Conservation (phyloP, 1,139 yeast species). For the Suzukiozyma palmioleophila region DNA sequence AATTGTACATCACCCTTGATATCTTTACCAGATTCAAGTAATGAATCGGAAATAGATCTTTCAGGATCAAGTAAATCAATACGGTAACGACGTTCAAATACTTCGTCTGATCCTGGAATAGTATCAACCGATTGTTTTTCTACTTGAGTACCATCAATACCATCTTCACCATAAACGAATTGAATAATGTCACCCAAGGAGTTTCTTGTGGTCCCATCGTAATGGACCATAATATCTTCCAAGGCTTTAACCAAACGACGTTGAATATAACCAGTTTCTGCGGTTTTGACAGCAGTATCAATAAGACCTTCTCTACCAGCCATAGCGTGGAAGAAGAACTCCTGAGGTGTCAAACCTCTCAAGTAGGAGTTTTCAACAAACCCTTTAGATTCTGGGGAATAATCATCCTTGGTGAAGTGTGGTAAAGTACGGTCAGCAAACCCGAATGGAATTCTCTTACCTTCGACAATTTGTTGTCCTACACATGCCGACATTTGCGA, state of each 20-base stretch:
- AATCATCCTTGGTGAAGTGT: constrained; percentile 96
- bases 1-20: constrained; percentile 84
- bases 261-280: constrained; percentile 98
- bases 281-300: constrained; percentile 98
- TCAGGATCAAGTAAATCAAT: constrained; percentile 78
- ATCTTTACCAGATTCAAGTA: constrained; percentile 85
- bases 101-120: constrained; percentile 84
- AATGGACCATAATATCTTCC: constrained; percentile 98
- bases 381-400: constrained; percentile 97
- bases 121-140: constrained; percentile 97
- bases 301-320: constrained; percentile 99
- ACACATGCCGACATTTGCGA: constrained; percentile 99
- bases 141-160: constrained; percentile 96
- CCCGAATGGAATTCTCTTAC: constrained; percentile 98
- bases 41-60: constrained; percentile 60
- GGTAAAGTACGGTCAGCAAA: constrained; percentile 95
- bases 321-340: constrained; percentile 99
- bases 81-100: constrained; percentile 80
- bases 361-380: constrained; percentile 95
- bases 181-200: constrained; percentile 95
- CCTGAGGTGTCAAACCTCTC: constrained; percentile 98
- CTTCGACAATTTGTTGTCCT: constrained; percentile 99
- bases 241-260: constrained; percentile 97
- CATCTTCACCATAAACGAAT: constrained; percentile 98
- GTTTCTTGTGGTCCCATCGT: constrained; percentile 97